Evolutionary conservation across 139 green algal species (phyloP).

Genomic region (Auxenochlorella protothecoides): DNA sequence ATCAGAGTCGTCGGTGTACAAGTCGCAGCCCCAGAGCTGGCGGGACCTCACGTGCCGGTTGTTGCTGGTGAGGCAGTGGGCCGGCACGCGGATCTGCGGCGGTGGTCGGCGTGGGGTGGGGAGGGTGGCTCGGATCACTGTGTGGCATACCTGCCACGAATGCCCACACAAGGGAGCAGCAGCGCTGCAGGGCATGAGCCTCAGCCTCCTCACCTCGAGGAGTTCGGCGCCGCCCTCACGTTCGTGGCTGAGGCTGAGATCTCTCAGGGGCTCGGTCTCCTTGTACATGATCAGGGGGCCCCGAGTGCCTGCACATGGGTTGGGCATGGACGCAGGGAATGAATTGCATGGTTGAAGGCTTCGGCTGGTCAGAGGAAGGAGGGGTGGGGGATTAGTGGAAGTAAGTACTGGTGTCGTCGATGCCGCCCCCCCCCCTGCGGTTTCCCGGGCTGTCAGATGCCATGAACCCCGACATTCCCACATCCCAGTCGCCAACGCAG

Average conservation of each 20-base stretch:
- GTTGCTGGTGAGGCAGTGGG: constrained; percentile 42
- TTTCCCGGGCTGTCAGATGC: no score
- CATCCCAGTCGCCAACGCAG: no score
- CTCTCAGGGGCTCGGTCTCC: constrained; percentile 28
- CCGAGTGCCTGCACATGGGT: constrained; percentile 9
- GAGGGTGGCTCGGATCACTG: neutral
- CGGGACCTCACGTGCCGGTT: constrained; percentile 74
- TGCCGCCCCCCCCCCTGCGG: no score
- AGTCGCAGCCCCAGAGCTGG: constrained; percentile 86
- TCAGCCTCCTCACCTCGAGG: constrained; percentile 14
- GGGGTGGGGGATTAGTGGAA: no score
- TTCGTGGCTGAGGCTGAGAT: constrained; percentile 15
- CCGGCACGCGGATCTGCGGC: constrained; percentile 48
- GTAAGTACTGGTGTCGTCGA: no score
- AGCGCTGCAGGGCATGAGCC: neutral
- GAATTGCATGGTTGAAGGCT: no score
- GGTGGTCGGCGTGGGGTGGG: neutral
- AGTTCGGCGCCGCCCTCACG: constrained; percentile 9
- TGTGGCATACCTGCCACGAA: neutral
- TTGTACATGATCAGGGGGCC: constrained; percentile 31
- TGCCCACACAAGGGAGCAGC: neutral
- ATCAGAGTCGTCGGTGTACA: constrained; percentile 91
- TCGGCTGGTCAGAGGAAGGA: no score
- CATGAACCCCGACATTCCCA: no score
- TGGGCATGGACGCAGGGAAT: no score